Evolutionary conservation across 768 basidiomycete species (phyloP), one percentile per base, ranked within the genome.

Genomic region (Auricularia heimuer): DNA sequence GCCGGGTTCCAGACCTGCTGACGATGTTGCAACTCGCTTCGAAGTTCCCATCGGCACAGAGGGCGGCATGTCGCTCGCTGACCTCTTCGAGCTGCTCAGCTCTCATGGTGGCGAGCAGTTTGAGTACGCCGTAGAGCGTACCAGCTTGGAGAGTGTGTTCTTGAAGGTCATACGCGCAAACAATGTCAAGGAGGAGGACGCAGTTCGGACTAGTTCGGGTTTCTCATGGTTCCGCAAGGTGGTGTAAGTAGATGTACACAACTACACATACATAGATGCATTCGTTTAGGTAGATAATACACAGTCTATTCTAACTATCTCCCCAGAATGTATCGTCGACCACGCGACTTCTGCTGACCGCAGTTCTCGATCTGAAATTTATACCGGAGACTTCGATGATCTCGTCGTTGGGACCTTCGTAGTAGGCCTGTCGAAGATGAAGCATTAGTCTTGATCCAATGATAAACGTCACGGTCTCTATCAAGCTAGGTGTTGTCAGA

Each of bases 21-120:
- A 90, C 67, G 88, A 89, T 69, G 86, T 90, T 16, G 87, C 86
- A 1, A 88, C 87, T 1, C 83, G 87, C 1, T 90, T 89, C 71
- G 86, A 90, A 70, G 86, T 89, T 8, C 87, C 88, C 8, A 78
- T 89, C 4, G 68, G 65, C 3, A 63, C 54, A 73, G 63, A 24
- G 54, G 63, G 61, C 2, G 78, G 77, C 0, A 73, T 83, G 69
- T 78, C 87, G 3, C 78, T 90, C 14, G 80, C 85, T 1, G 76
- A 78, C 34, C 78, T 90, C 4, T 90, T 89, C 76, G 79, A 78
- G 64, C 71, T 80, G 33, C 77, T 89, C 2, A 79, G 85, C 0
- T 75, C 74, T 33, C 76, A 81, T 39, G 82, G 78, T 2, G 79
- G 56, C 24, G 62, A 54, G n/a, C 64, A 81, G 69, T 86, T 85